Evolutionary conservation across 148 eudicot genomes (phyloP).

Genomic region (Cornus florida): DNA sequence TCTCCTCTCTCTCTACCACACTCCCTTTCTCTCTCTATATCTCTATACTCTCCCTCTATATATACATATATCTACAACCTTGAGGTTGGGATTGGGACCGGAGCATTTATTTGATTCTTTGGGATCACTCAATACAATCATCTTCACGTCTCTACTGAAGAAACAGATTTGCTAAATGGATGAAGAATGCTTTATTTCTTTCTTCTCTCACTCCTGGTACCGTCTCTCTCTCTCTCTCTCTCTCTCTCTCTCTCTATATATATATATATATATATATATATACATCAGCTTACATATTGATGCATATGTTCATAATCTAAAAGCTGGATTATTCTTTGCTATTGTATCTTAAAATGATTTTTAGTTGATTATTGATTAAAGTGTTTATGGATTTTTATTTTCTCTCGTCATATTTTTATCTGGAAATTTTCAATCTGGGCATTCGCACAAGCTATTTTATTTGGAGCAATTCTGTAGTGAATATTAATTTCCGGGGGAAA

Average conservation of each 20-base stretch:
- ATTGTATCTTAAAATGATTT: neutral
- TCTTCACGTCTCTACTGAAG: neutral
- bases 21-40: neutral
- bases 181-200: conserved; percentile 13
- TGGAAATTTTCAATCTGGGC: neutral
- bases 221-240: no score
- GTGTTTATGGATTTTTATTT: neutral
- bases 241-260: conserved; percentile 13
- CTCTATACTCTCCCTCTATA: neutral
- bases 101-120: neutral
- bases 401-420: neutral
- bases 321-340: neutral
- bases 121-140: conserved; percentile 21
- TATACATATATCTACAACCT: neutral
- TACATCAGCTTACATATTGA: neutral
- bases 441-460: neutral
- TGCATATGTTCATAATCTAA: neutral
- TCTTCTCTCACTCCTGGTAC: conserved; percentile 29
- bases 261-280: neutral
- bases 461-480: neutral
- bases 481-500: no score
- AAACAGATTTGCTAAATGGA: neutral
- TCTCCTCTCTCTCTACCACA: neutral
- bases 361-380: no score
- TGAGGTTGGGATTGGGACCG: neutral